Evolutionary conservation across 1,284 basidiomycete genomes (phyloP).

Genomic region (Boletus nobilissimus): DNA sequence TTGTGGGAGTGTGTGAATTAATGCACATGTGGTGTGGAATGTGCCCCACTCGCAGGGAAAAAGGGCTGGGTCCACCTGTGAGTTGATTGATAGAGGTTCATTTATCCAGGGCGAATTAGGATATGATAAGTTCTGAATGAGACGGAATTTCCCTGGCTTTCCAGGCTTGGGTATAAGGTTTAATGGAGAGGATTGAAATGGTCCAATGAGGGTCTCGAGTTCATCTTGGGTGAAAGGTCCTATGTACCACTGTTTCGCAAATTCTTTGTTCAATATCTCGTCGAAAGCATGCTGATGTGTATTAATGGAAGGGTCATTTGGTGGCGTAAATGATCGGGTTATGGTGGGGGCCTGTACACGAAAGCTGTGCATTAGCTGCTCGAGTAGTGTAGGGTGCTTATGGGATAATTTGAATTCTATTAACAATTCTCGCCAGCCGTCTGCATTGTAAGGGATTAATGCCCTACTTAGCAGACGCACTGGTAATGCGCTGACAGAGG

Average conservation of each 20-base stretch:
- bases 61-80: neutral
- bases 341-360: neutral
- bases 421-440: slow-evolving; percentile 28
- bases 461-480: slow-evolving; percentile 3
- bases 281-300: neutral
- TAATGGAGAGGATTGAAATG: slow-evolving; percentile 23
- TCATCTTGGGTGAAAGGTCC: neutral
- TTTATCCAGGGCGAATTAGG: neutral
- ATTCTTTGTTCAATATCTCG: neutral
- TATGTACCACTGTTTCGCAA: slow-evolving; percentile 5
- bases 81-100: neutral
- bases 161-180: slow-evolving; percentile 21
- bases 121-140: slow-evolving; percentile 25
- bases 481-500: slow-evolving; percentile 20
- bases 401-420: neutral
- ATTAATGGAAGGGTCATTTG: slow-evolving; percentile 9
- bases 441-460: slow-evolving; percentile 38
- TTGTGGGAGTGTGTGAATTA: neutral
- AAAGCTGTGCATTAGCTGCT: neutral
- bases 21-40: slow-evolving; percentile 5
- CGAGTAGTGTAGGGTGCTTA: neutral
- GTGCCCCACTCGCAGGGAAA: slow-evolving; percentile 2
- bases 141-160: slow-evolving; percentile 9
- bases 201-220: neutral
- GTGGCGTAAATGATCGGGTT: neutral